Evolutionary conservation across 352 stramenopile genomes (phyloP), one percentile per base, ranked within the genome.

Genomic region (Aphanomyces invadans): DNA sequence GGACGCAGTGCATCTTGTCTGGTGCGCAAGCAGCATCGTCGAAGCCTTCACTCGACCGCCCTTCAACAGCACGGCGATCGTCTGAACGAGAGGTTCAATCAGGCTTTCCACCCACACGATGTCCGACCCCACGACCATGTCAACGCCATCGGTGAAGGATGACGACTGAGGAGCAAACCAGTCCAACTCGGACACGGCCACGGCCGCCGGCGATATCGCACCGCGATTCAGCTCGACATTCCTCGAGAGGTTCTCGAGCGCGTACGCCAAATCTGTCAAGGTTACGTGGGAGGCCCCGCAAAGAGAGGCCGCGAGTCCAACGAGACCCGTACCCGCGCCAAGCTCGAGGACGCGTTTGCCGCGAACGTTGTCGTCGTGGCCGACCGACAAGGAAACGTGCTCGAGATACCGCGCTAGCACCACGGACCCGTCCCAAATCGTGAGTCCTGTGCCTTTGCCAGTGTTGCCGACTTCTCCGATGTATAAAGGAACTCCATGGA

Each of bases 391-490:
- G 23, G 71, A 72, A 25, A 73, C 57, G 48, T 89, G 70, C 72
- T 97, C 89, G 12, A 97, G 68, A 71, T 95, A 96, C 73, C 96
- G 96, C 10, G 88, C 88, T n/a, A 97, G 72, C 36, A 97, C 79
- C 3, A 96, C 79, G 9, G 89, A 88, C 45, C 90, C 90, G 70
- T 97, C 90, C 89, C 89, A 97, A 10, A 89, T 95, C 23, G 86
- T 95, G 39, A 96, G 71, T 3, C 89, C 90, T 11, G 90, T 97
- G 46, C 89, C 89, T 52, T 87, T 71, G 26, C 84, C 83, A 1
- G 86, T 88, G 70, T 95, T 95, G 46, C 80, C 80, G 48, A 93
- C 70, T 59, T 93, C 83, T 15, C 69, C 74, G 19, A 93, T 74
- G 28, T 73, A 63, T 2, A 94, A 69, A 9, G 72, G 42, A 25